Evolutionary conservation across 495 filamentous ascomycete genomes (phyloP).

Genomic region (Viridothelium virens): DNA sequence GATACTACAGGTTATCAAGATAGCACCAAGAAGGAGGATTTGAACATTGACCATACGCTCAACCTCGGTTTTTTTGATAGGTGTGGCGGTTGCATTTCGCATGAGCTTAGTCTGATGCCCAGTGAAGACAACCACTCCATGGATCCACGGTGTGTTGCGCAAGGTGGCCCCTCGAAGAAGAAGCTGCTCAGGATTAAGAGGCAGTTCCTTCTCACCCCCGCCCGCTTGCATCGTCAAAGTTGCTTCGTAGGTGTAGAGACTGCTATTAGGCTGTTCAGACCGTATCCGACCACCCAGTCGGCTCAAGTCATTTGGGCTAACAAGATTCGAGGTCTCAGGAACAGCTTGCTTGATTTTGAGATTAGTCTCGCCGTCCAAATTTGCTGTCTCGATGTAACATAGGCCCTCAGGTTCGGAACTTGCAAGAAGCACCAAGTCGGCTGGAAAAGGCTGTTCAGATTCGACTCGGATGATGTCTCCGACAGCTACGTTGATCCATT

Average conservation of each 20-base stretch:
- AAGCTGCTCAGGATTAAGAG: conserved; percentile 73
- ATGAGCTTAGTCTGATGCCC: conserved; percentile 99
- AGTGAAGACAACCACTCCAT: conserved; percentile 94
- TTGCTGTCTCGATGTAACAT: conserved; percentile 98
- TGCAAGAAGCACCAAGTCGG: conserved; percentile 84
- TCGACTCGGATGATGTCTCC: conserved; percentile 93
- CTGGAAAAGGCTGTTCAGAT: conserved; percentile 92
- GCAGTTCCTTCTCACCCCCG: conserved; percentile 90
- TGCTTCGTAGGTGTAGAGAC: conserved; percentile 96
- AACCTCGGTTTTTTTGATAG: conserved; percentile 94
- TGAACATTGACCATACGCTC: conserved; percentile 88
- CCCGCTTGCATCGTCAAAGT: conserved; percentile 88
- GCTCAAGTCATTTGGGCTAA: conserved; percentile 80
- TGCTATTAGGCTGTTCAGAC: conserved; percentile 98
- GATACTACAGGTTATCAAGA: conserved; percentile 75
- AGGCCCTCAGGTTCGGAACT: conserved; percentile 95
- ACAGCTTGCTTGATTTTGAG: conserved; percentile 98
- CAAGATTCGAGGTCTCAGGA: conserved; percentile 82
- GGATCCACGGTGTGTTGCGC: conserved; percentile 95
- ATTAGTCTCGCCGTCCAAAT: conserved; percentile 97
- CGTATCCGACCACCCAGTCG: conserved; percentile 76
- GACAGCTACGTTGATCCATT: conserved; percentile 89
- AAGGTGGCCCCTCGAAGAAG: conserved; percentile 89
- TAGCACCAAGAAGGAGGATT: conserved; percentile 78
- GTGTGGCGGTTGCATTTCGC: conserved; percentile 94